Conservation (phyloP, 345 rosid genomes). For the Kandelia obovata region DNA sequence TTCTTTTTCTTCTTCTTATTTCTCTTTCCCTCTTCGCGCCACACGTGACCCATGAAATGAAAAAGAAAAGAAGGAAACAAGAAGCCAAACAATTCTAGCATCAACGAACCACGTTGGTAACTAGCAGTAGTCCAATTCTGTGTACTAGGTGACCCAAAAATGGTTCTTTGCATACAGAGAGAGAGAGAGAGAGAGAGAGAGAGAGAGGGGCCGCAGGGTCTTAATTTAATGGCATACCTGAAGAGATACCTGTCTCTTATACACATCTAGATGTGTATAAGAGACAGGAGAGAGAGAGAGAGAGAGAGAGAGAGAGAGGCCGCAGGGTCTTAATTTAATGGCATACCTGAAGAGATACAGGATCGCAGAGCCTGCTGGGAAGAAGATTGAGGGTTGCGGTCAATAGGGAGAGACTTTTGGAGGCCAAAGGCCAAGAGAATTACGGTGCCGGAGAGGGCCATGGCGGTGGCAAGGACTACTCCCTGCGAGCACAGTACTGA, state of each 20-base stretch:
- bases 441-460: constrained; percentile 78
- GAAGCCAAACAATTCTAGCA: too few relatives aligned
- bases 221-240: constrained; percentile 31
- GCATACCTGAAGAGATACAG: constrained; percentile 55
- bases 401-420: constrained; percentile 40
- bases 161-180: not conserved
- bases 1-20: constrained; percentile 40
- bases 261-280: too few relatives aligned
- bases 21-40: constrained; percentile 30
- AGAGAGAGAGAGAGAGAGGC: not conserved
- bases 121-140: not conserved
- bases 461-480: constrained; percentile 61
- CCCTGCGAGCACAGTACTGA: constrained; percentile 56
- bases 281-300: not conserved
- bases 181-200: not conserved
- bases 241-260: too few relatives aligned
- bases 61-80: not conserved
- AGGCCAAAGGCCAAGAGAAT: constrained; percentile 64
- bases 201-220: not conserved
- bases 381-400: constrained; percentile 29
- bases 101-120: not conserved
- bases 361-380: constrained; percentile 33
- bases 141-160: too few relatives aligned
- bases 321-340: not conserved
- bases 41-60: not conserved